Evolutionary conservation across 192 early-diverging fungal species (phyloP).

Genomic region (Coemansia sp.): DNA sequence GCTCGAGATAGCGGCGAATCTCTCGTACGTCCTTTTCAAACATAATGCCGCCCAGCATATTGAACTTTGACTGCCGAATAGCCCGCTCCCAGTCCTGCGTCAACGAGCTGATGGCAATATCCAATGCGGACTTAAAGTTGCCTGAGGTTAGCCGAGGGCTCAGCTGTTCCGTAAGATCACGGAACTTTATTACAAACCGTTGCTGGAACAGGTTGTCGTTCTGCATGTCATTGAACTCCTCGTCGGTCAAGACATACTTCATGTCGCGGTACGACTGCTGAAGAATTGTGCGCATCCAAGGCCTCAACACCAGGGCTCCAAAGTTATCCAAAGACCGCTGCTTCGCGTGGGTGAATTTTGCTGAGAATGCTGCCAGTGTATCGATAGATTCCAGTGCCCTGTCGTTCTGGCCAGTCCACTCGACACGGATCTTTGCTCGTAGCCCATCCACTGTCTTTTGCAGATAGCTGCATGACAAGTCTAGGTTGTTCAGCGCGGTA

Average conservation of each 20-base stretch:
- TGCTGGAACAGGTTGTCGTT: constrained; percentile 79
- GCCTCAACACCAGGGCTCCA: constrained; percentile 73
- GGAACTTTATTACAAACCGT: constrained; percentile 73
- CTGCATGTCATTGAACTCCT: constrained; percentile 84
- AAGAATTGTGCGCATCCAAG: constrained; percentile 72
- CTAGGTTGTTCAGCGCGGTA: constrained; percentile 84
- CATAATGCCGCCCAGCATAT: constrained; percentile 84
- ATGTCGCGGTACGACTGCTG: constrained; percentile 80
- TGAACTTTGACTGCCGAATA: constrained; percentile 83
- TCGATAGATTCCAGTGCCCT: constrained; percentile 27
- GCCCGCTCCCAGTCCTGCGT: constrained; percentile 84
- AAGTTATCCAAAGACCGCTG: constrained; percentile 72
- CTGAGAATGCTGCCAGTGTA: constrained; percentile 27
- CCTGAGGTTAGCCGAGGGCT: constrained; percentile 61
- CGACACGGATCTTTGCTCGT: constrained; percentile 54
- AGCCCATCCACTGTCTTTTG: constrained; percentile 69
- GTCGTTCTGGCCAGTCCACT: constrained; percentile 28
- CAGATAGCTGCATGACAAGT: constrained; percentile 79
- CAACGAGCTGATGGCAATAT: constrained; percentile 65
- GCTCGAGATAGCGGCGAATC: constrained; percentile 65
- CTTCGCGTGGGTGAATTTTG: constrained; percentile 55
- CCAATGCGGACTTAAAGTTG: constrained; percentile 69
- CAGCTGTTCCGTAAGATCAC: constrained; percentile 36
- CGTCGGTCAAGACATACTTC: constrained; percentile 86
- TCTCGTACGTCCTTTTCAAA: constrained; percentile 91